Base-by-base conservation (phyloP, 169 alveolate species). In the Plasmodium cynomolgi region DNA sequence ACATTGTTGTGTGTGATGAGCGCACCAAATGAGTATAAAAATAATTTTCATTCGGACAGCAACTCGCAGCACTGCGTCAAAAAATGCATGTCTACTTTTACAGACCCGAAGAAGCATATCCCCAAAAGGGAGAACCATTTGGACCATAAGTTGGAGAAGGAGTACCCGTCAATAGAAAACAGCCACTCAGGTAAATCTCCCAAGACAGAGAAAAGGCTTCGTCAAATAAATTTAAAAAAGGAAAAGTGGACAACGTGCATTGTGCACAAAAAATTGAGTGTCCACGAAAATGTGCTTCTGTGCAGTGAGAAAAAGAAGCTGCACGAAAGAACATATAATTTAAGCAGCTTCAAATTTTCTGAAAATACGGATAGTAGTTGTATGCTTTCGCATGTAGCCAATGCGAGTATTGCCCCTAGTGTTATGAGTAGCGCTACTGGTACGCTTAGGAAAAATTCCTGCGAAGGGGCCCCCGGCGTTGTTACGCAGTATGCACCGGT, bases 381-480 rank as follows among this genome's bases (percentile, higher is more conserved):
- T 41, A 44, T 79, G 82, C 75, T 41, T 58, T 88, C 94, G n/a
- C 9, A 79, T 79, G 41, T 37, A 62, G 74, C 31, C 71, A 85
- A 85, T 54, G 29, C 80, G n/a, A 50, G 34, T 15, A 54, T 20
- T 82, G 71, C 15, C 71, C 62, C 80, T 54, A 82, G 54, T 82
- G 26, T 31, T 62, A 62, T 11, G n/a, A 83, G 34, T 34, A 58
- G 44, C 73, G 37, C 23, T 31, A 17, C 56, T 37, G 9, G 74
- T 73, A 33, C 26, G 54, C 56, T 54, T 73, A 84, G 41, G 23
- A 74, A 20, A 73, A 84, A 23, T 33, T 50, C 41, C 50, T 29
- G 13, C 20, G 23, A 81, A 13, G 68, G 31, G 17, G 90, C 15
- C 20, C 47, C 17, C 23, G 58, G n/a, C 13, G 17, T 13, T 8